Percentiles rank a stretch among this genome's conserved stretches.
These are phyloP conservation scores for Fusarium odoratissimum DNA, from an alignment of 2,329 filamentous ascomycete genomes.

Conservation along the genomic window DNA sequence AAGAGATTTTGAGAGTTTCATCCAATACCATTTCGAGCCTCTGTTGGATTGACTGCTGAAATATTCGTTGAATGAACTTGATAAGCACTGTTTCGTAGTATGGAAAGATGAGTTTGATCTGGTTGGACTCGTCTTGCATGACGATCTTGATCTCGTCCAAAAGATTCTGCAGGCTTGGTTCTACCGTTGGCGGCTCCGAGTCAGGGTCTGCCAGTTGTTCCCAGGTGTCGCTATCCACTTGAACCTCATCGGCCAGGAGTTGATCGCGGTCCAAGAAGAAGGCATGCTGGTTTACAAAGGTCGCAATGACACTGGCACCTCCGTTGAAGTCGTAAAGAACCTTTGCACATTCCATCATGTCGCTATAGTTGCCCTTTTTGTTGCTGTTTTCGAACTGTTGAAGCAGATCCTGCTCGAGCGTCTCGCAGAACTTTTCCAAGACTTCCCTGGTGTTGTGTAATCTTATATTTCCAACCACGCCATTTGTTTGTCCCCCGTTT, in stretches of 20 bases:
- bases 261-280: slow-evolving; percentile 99
- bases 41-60: slow-evolving; percentile 98
- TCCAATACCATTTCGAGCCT: slow-evolving; percentile 94
- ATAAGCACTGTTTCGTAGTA: slow-evolving; percentile 94
- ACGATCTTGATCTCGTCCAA: slow-evolving; percentile 95
- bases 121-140: slow-evolving; percentile 95
- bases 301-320: slow-evolving; percentile 91
- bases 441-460: slow-evolving; percentile 82
- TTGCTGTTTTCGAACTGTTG: slow-evolving; percentile 99
- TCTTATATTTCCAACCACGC: slow-evolving; percentile 52
- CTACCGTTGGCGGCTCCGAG: slow-evolving; percentile 88
- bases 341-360: slow-evolving; percentile 97
- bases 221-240: slow-evolving; percentile 81
- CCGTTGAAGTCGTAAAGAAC: slow-evolving; percentile 97
- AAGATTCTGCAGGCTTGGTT: slow-evolving; percentile 90
- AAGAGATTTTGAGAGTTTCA: slow-evolving; percentile 92
- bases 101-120: slow-evolving; percentile 96
- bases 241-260: slow-evolving; percentile 86
- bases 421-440: slow-evolving; percentile 96
- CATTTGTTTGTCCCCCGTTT: slow-evolving; percentile 61
- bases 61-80: slow-evolving; percentile 94
- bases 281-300: slow-evolving; percentile 98
- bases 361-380: slow-evolving; percentile 92
- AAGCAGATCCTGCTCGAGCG: slow-evolving; percentile 91
- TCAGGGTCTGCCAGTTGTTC: slow-evolving; percentile 95